A percentile compares a stretch with the other conserved stretches of the same genome.
phyloP scores from a whole-genome alignment of 2,329 filamentous ascomycete genomes.

The Monosporascus sp. region DNA sequence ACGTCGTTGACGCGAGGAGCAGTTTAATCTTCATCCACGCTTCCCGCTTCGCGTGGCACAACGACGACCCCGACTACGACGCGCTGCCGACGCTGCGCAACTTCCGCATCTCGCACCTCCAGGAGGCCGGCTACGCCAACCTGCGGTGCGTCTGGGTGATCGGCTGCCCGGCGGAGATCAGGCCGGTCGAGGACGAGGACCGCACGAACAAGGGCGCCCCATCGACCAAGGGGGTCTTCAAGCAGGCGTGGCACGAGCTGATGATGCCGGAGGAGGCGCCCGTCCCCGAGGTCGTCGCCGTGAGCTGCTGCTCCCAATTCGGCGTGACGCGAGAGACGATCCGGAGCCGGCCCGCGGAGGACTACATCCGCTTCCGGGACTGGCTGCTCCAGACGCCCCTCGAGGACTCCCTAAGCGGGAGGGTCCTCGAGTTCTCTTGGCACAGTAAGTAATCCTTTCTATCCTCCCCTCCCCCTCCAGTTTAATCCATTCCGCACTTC shows the following conservation, averaged over 20 bases:
- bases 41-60: constrained; percentile 47
- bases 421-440: constrained; percentile 62
- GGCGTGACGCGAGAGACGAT: constrained; percentile 52
- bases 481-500: no score
- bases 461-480: constrained; percentile 26
- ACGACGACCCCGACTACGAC: constrained; percentile 48
- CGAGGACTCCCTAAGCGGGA: constrained; percentile 49
- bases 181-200: constrained; percentile 31
- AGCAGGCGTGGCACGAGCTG: constrained; percentile 35
- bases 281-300: constrained; percentile 46
- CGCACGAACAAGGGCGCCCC: constrained; percentile 29
- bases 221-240: constrained; percentile 35
- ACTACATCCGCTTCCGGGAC: constrained; percentile 51
- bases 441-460: constrained; percentile 43
- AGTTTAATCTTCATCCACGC: constrained; percentile 15
- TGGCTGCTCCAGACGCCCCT: constrained; percentile 55
- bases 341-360: constrained; percentile 37
- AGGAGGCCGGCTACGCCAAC: constrained; percentile 52
- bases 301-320: constrained; percentile 62
- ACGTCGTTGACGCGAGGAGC: no score
- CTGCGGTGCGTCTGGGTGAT: constrained; percentile 54
- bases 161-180: constrained; percentile 47
- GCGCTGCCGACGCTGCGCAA: constrained; percentile 44
- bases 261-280: constrained; percentile 31
- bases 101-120: constrained; percentile 45